phyloP scores from a whole-genome alignment of 768 basidiomycete species.

The Suillus luteus region DNA sequence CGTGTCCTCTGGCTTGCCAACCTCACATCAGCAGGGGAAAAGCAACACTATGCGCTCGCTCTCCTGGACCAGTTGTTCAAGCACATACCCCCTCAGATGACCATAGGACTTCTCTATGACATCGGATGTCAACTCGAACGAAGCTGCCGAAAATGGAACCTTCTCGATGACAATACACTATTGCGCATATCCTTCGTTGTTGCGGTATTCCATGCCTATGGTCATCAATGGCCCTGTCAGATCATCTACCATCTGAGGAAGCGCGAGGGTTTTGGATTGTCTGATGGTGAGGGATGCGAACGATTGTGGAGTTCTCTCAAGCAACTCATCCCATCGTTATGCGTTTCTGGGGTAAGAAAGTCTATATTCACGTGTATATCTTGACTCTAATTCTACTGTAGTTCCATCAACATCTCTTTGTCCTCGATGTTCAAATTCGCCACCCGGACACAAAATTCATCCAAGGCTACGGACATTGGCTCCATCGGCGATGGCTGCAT shows the following conservation, averaged over 20 bases:
- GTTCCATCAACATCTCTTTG: constrained; percentile 16
- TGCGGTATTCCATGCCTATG: constrained; percentile 39
- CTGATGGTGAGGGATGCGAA: constrained; percentile 40
- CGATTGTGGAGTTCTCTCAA: constrained; percentile 35
- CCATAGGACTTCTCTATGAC: constrained; percentile 25
- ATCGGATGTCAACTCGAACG: constrained; percentile 26
- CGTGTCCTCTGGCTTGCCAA: constrained; percentile 21
- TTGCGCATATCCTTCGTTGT: constrained; percentile 25
- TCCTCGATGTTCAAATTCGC: constrained; percentile 15
- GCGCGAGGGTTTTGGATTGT: constrained; percentile 31
- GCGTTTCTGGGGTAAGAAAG: constrained; percentile 22
- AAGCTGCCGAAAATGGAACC: constrained; percentile 17
- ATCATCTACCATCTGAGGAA: constrained; percentile 37
- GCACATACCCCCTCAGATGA: constrained; percentile 18
- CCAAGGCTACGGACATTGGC: constrained; percentile 13
- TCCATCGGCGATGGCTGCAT: not conserved
- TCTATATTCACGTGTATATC: not conserved
- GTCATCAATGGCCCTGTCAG: constrained; percentile 38
- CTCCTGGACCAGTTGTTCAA: constrained; percentile 22
- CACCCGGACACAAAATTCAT: constrained; percentile 7
- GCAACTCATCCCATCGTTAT: constrained; percentile 23
- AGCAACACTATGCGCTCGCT: constrained; percentile 23
- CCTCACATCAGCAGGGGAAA: constrained; percentile 22
- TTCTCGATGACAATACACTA: not conserved
- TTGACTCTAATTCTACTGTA: not conserved